Base-by-base conservation (phyloP, 495 filamentous ascomycete species). In the Hypomontagnella monticulosa region DNA sequence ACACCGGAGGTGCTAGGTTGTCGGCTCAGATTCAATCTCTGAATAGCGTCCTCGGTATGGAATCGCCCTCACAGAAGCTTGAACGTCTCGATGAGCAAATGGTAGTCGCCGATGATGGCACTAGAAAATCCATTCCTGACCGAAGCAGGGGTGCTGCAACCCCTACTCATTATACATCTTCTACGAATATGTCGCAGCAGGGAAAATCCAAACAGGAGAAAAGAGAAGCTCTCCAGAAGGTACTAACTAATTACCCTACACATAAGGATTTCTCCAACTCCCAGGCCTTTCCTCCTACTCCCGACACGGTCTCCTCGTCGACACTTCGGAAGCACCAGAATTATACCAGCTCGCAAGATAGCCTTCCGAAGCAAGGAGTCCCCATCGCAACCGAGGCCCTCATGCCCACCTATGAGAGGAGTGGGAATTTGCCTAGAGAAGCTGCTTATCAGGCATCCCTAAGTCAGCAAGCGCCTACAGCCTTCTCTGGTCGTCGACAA, bases 261-360 rank as follows among this genome's bases (percentile, higher is more conserved):
- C 49, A 67, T 12, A 69, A 65, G 15, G 63, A 76, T 34, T 42
- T 75, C 20, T 58, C 62, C 15, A 72, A 68, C 34, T 63, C 64
- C 6, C 75, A 78, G 4, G 62, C 67, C 19, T 72, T 84, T 12
- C 83, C 83, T 38, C 83, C 83, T 7, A 85, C 83, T 1, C 83
- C 83, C 0, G 83, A 86, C 61, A 86, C 83, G 0, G 75, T 86
- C 16, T 80, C 81, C 4, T 83, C 81, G 2, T 79, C 78, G 11
- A 83, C 81, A 0, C 73, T 86, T 33, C 74, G 75, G 19, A 72
- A 67, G 27, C 71, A 70, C 36, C 63, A 74, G 18, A 46, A 52
- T 27, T 48, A 48, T 10, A 61, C 66, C n/a, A 51, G 61, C 36
- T 70, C 69, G 11, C 69, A 72, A 58, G 71, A 74, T 36, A 74